phyloP scores from a whole-genome alignment of 352 stramenopile species.

The Phytopythium delawarense region DNA sequence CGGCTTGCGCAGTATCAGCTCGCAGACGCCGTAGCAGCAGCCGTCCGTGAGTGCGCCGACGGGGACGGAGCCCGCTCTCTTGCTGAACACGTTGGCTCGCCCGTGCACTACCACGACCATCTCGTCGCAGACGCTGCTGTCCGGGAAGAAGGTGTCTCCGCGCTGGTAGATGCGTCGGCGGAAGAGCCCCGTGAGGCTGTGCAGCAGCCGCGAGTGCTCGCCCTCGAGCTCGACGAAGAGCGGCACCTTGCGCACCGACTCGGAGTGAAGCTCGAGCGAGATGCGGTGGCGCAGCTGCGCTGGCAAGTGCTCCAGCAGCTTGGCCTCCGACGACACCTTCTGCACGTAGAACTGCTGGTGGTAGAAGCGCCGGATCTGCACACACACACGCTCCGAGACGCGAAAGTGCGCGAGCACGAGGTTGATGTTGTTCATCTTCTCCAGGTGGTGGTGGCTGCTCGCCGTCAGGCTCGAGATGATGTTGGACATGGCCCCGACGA shows the following conservation, averaged over 20 bases:
- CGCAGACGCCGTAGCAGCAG: slow-evolving; percentile 57
- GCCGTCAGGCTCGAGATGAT: slow-evolving; percentile 73
- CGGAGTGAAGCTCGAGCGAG: slow-evolving; percentile 62
- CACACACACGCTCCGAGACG: slow-evolving; percentile 51
- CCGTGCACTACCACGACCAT: slow-evolving; percentile 68
- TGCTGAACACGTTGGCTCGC: slow-evolving; percentile 54
- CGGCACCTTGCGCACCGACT: slow-evolving; percentile 54
- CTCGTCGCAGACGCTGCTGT: slow-evolving; percentile 62
- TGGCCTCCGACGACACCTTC: slow-evolving; percentile 61
- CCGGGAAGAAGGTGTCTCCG: slow-evolving; percentile 50
- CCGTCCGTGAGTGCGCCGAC: slow-evolving; percentile 49
- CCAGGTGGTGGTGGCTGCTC: slow-evolving; percentile 46
- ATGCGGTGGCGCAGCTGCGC: slow-evolving; percentile 61
- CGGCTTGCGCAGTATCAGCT: slow-evolving; percentile 58
- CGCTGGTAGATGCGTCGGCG: slow-evolving; percentile 60
- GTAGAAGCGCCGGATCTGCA: slow-evolving; percentile 68
- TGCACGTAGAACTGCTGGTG: slow-evolving; percentile 76
- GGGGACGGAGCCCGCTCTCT: slow-evolving; percentile 28
- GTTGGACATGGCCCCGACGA: slow-evolving; percentile 74
- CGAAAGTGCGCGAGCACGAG: slow-evolving; percentile 54
- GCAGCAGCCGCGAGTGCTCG: slow-evolving; percentile 37
- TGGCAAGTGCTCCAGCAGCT: slow-evolving; percentile 50
- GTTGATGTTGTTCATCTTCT: slow-evolving; percentile 71
- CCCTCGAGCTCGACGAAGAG: slow-evolving; percentile 56
- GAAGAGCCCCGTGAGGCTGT: slow-evolving; percentile 69